Evolutionary conservation across 1,284 basidiomycete genomes (phyloP), one percentile per base, ranked within the genome.

Genomic region (Volvariella volvacea): DNA sequence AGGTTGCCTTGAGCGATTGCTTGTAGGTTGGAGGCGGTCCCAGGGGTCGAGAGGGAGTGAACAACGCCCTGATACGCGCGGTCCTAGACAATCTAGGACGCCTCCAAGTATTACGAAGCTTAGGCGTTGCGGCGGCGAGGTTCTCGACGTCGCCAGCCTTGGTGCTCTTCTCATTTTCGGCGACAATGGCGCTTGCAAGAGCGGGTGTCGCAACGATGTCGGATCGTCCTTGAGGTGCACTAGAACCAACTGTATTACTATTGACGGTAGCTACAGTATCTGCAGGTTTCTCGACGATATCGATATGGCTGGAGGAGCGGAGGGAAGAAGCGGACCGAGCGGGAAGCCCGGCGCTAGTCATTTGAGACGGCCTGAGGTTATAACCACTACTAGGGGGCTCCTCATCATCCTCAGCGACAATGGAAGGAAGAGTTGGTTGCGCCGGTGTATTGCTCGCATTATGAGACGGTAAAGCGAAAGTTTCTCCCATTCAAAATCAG

Each of bases 311-410:
- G 33, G 48, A n/a, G 25, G 25, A 28, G 12, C 6, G 25, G 12
- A 12, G 12, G 17, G 48, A 40, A 34, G 36, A 19, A 21, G 44
- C 22, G 32, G 38, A 40, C 30, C 19, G n/a, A 48, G 44, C 43
- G 21, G 22, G 37, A 16, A 31, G 21, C 33, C 34, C 42, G n/a
- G 39, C 17, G 25, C 47, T 59, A 36, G n/a, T 36, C 53, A 66
- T 55, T 65, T 65, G 48, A 63, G 59, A 28, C 52, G 56, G 39
- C 57, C 58, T 28, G 57, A 49, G 40, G 43, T 49, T 39, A 45
- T 51, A 50, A 50, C 62, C 57, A 63, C 61, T 65, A 67, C 64
- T 65, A 64, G 66, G 64, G 50, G 65, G 66, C 57, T 66, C 63
- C 34, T 67, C 66, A 41, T 66, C 64, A 46, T 68, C 66, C 46